These are phyloP conservation scores for Monosporascus ibericus DNA, from an alignment of 2,329 filamentous ascomycete species.

Conservation along the genomic window DNA sequence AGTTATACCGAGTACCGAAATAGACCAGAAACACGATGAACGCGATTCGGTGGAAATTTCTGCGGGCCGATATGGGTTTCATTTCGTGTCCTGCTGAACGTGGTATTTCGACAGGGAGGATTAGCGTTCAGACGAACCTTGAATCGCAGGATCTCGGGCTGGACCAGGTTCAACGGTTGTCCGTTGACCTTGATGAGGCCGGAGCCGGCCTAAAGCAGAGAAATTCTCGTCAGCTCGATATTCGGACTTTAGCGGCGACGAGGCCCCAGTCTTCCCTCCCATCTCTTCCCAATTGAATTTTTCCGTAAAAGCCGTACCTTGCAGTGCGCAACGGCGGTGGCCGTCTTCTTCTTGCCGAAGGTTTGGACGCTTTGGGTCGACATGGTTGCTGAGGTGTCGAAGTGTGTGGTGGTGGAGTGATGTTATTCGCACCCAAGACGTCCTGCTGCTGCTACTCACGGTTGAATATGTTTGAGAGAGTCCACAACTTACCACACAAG, in stretches of 20 bases:
- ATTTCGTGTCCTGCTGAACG: not conserved
- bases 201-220: slow-evolving; percentile 19
- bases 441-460: slow-evolving; percentile 9
- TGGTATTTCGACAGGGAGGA: not conserved
- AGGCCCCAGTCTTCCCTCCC: too few relatives aligned
- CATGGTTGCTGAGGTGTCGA: slow-evolving; percentile 51
- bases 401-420: slow-evolving; percentile 13
- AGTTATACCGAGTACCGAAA: not conserved
- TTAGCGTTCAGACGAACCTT: slow-evolving; percentile 56
- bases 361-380: slow-evolving; percentile 84
- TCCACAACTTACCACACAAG: slow-evolving; percentile 7
- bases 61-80: not conserved
- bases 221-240: slow-evolving; percentile 10
- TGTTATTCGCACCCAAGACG: slow-evolving; percentile 19
- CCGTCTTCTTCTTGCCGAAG: slow-evolving; percentile 99
- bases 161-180: slow-evolving; percentile 86
- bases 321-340: slow-evolving; percentile 86
- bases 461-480: slow-evolving; percentile 11
- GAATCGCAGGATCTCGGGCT: slow-evolving; percentile 96
- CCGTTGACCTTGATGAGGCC: slow-evolving; percentile 99
- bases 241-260: slow-evolving; percentile 4
- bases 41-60: not conserved
- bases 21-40: too few relatives aligned
- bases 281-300: too few relatives aligned
- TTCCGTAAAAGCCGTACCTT: slow-evolving; percentile 47